Base-by-base conservation (phyloP, 179 eudicot genomes). In the Corrigiola litoralis region DNA sequence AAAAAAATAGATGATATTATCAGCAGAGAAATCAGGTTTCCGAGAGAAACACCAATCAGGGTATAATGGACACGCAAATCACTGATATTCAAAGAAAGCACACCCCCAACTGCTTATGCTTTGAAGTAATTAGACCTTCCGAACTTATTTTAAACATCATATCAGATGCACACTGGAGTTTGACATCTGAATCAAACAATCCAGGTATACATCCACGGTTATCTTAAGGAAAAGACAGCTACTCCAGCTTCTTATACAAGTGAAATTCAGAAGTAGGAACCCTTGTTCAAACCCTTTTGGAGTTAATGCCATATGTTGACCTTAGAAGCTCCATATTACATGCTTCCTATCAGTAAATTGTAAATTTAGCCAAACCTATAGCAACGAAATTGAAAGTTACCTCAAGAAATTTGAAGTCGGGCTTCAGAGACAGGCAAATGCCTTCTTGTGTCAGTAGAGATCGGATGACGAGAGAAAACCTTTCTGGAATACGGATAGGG, bases 401-500 rank as follows among this genome's bases (percentile, higher is more conserved):
- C 99, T 94, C 99, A 58, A 94, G 95, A 82, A 94, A 94, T 68
- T 94, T 94, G 75, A 94, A 94, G 77, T 85, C 88, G 5, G 95
- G 99, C 75, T 94, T 51, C 75, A 94, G 71, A 18, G 95, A 87
- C 73, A 94, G 83, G 80, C 99, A 94, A 42, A 94, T 94, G 66
- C 99, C 99, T 80, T 94, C 99, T 77, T 94, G 99, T 49, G 99
- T 94, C 87, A 94, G 81, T 24, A 94, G 75, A 77, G 99, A 88
- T 48, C 99, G 94, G 73, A 94, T 94, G 66, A 94, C 99, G 51
- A 94, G 95, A 63, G 99, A 94, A 82, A 94, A 94, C 79, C 97
- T 88, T 80, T 90, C 99, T 10, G 99, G 99, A 59, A 94, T 94
- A 28, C 97, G 91, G 59, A 94, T 94, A 5, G 99, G 99, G 75